These are phyloP conservation scores for Solanum chaucha DNA, from an alignment of 257 asterid genomes.

Conservation along the genomic window DNA sequence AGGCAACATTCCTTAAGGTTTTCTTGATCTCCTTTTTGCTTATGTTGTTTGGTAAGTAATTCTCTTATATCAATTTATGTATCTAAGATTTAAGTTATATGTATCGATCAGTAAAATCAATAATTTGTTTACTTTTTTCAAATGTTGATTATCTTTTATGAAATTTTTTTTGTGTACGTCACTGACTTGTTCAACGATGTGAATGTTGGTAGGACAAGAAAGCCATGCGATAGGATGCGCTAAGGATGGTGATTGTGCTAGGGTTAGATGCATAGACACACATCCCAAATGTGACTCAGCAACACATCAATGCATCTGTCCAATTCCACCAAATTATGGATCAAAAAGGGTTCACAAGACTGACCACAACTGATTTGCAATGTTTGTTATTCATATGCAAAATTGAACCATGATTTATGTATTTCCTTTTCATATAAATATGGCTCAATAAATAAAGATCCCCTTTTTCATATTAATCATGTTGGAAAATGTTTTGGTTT, in stretches of 20 bases:
- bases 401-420: not conserved
- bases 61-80: not conserved
- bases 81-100: not conserved
- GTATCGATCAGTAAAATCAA: too few relatives aligned
- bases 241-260: not conserved
- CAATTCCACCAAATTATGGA: not conserved
- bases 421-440: too few relatives aligned
- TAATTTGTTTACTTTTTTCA: not conserved
- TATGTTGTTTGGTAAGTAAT: not conserved
- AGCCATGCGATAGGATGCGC: not conserved
- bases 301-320: not conserved
- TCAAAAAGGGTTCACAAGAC: not conserved
- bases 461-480: not conserved
- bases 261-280: not conserved
- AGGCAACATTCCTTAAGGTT: not conserved
- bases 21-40: not conserved
- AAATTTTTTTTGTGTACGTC: accelerated
- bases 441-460: too few relatives aligned
- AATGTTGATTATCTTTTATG: not conserved
- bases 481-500: not conserved
- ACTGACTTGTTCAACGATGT: not conserved
- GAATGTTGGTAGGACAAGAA: not conserved
- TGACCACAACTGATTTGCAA: not conserved
- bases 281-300: not conserved
- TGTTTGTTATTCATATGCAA: not conserved